phyloP scores from a whole-genome alignment of 1,284 basidiomycete species.

The Apiotrichum gamsii region DNA sequence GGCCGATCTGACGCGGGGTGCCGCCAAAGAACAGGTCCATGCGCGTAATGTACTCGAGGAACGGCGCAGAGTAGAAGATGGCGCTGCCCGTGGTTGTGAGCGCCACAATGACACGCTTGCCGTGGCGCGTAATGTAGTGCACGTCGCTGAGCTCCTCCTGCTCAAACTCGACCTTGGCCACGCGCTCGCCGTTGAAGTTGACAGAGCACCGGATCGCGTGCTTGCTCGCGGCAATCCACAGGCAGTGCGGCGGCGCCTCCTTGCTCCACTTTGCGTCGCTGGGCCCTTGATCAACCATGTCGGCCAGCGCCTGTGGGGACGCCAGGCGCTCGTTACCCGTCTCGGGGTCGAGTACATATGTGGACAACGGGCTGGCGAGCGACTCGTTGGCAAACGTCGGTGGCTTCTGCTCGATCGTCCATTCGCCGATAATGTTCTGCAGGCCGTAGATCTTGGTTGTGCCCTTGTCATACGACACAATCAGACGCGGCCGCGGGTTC shows the following conservation, averaged over 20 bases:
- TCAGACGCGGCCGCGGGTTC: conserved; percentile 55
- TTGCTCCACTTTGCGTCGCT: conserved; percentile 25
- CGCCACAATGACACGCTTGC: conserved; percentile 55
- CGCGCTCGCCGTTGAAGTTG: conserved; percentile 48
- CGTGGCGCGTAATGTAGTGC: conserved; percentile 58
- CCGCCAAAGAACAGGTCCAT: conserved; percentile 37
- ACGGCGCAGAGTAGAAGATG: conserved; percentile 63
- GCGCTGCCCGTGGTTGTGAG: conserved; percentile 56
- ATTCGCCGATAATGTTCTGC: conserved; percentile 49
- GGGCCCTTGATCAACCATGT: conserved; percentile 15
- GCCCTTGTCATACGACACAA: conserved; percentile 60
- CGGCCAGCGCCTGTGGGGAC: conserved; percentile 16
- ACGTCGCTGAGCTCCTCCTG: conserved; percentile 53
- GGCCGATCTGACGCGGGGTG: conserved; percentile 29
- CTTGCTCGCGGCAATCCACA: conserved; percentile 49
- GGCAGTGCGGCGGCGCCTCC: conserved; percentile 40
- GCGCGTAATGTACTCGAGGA: conserved; percentile 44
- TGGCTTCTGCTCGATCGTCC: conserved; percentile 54
- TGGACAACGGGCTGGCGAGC: conserved; percentile 54
- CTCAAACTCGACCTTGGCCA: conserved; percentile 52
- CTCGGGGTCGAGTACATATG: conserved; percentile 60
- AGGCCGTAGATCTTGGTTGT: conserved; percentile 57
- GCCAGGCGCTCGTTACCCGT: conserved; percentile 51
- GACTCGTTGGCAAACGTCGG: conserved; percentile 46
- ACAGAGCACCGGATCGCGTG: conserved; percentile 41